phyloP scores from a whole-genome alignment of 257 asterid genomes.

The Paraleonurus japonicus region DNA sequence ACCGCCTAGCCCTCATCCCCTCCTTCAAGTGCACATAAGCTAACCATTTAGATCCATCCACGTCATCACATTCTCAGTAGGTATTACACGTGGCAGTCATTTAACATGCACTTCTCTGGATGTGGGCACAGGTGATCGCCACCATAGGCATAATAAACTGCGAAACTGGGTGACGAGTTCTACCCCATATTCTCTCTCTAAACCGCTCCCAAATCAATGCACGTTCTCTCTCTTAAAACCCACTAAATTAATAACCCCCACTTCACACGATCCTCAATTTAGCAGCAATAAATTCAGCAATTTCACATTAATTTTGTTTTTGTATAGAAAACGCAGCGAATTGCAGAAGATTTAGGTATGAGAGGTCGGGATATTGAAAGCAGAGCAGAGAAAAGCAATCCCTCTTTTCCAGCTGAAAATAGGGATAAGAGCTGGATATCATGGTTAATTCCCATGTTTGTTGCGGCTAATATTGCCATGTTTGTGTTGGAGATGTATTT shows the following conservation, averaged over 20 bases:
- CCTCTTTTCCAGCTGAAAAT: constrained; percentile 31
- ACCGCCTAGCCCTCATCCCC: background rate
- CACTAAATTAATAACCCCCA: constrained; percentile 23
- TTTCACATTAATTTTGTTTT: background rate
- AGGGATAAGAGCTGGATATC: constrained; percentile 63
- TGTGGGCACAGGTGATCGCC: constrained; percentile 4
- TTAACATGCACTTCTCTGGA: background rate
- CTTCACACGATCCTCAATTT: constrained; percentile 22
- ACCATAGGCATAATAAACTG: constrained; percentile 36
- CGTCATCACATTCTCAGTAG: background rate
- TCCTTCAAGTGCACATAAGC: too few species aligned
- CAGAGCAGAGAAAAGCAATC: constrained; percentile 40
- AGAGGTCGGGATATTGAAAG: constrained; percentile 56
- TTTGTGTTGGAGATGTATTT: constrained; percentile 67
- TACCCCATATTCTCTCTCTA: constrained; percentile 13
- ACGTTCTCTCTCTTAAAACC: constrained; percentile 27
- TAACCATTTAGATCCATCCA: constrained; percentile 9
- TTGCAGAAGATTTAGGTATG: constrained; percentile 31
- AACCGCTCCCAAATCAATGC: constrained; percentile 17
- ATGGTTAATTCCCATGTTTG: constrained; percentile 75
- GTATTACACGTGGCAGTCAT: constrained; percentile 2
- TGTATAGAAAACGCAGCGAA: background rate
- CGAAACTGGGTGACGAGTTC: background rate
- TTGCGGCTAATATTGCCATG: constrained; percentile 56
- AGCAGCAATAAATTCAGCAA: constrained; percentile 19